Evolutionary conservation across 2,329 filamentous ascomycete genomes (phyloP).

Genomic region (Fragosphaeria purpurea): DNA sequence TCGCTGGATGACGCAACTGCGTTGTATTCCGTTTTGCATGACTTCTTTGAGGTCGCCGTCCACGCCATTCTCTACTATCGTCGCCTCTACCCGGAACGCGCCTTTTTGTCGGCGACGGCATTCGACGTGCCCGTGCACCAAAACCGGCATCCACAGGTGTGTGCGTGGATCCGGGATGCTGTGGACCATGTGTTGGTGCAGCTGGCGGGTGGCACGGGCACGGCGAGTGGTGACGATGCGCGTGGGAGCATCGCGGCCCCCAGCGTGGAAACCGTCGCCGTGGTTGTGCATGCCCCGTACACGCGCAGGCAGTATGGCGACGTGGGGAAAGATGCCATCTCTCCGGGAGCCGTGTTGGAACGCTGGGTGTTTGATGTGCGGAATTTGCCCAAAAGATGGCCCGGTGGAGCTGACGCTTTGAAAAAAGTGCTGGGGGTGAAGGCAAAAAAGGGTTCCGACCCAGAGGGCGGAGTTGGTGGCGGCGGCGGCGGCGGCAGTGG

Average conservation of each 20-base stretch:
- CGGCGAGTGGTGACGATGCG: slow-evolving; percentile 4
- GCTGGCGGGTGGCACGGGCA: slow-evolving; percentile 39
- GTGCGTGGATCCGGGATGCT: slow-evolving; percentile 75
- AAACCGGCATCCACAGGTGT: slow-evolving; percentile 75
- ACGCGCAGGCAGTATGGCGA: too few relatives aligned
- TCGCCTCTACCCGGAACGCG: slow-evolving; percentile 62
- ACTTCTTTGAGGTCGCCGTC: slow-evolving; percentile 72
- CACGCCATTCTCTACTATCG: slow-evolving; percentile 84
- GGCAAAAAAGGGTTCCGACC: neutral
- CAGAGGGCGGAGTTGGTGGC: neutral
- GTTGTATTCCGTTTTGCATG: slow-evolving; percentile 60
- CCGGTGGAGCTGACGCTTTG: slow-evolving; percentile 23
- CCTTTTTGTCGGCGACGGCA: slow-evolving; percentile 70
- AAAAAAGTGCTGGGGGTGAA: slow-evolving; percentile 16
- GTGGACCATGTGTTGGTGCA: slow-evolving; percentile 61
- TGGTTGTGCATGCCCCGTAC: slow-evolving; percentile 12
- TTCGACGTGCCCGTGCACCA: slow-evolving; percentile 81
- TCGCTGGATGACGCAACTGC: slow-evolving; percentile 28
- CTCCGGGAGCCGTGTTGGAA: slow-evolving; percentile 38
- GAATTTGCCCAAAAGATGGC: slow-evolving; percentile 36
- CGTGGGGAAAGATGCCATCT: neutral
- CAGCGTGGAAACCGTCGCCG: slow-evolving; percentile 9
- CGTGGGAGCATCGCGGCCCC: neutral
- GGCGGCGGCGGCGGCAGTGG: neutral
- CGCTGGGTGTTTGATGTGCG: slow-evolving; percentile 52